A percentile compares a stretch with the other conserved stretches of the same genome.
Evolutionary conservation across 2,329 filamentous ascomycete species (phyloP).

Genomic region (Sphaerulina musiva): DNA sequence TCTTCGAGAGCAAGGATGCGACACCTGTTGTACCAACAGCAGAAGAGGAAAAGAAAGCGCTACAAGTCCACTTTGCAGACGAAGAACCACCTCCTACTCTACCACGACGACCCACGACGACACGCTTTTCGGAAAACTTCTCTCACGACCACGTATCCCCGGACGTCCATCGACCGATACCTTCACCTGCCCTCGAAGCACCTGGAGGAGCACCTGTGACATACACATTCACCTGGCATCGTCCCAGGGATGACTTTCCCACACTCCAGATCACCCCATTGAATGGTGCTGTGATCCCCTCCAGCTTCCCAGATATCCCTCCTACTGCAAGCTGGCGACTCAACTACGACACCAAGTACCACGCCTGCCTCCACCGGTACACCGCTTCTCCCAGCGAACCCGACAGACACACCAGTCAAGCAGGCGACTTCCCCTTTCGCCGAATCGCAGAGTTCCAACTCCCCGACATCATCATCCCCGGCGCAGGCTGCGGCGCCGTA

Average conservation of each 20-base stretch:
- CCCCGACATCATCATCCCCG: slow-evolving; percentile 11
- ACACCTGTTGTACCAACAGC: background rate
- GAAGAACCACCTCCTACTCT: background rate
- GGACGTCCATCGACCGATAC: background rate
- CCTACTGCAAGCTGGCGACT: slow-evolving; percentile 11
- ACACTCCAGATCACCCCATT: slow-evolving; percentile 4
- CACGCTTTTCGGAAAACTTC: slow-evolving; percentile 8
- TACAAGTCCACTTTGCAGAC: slow-evolving; percentile 1
- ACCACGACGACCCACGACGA: slow-evolving; percentile 2
- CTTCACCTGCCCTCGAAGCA: background rate
- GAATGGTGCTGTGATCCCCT: background rate
- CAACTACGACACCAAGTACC: slow-evolving; percentile 13
- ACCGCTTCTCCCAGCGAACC: background rate
- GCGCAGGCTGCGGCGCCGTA: slow-evolving; percentile 3
- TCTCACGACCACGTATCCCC: background rate
- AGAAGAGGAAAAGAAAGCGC: background rate
- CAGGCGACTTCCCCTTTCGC: slow-evolving; percentile 12
- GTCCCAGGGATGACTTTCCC: slow-evolving; percentile 9
- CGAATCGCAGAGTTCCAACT: slow-evolving; percentile 10
- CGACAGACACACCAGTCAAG: background rate
- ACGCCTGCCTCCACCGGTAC: slow-evolving; percentile 8
- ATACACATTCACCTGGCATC: slow-evolving; percentile 9
- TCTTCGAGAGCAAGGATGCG: background rate
- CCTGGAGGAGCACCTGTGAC: background rate
- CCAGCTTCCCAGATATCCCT: slow-evolving; percentile 5